Percentiles rank a stretch among this genome's conserved stretches.
Conservation (phyloP, 2,329 filamentous ascomycete species). For the Teratosphaeria nubilosa region DNA sequence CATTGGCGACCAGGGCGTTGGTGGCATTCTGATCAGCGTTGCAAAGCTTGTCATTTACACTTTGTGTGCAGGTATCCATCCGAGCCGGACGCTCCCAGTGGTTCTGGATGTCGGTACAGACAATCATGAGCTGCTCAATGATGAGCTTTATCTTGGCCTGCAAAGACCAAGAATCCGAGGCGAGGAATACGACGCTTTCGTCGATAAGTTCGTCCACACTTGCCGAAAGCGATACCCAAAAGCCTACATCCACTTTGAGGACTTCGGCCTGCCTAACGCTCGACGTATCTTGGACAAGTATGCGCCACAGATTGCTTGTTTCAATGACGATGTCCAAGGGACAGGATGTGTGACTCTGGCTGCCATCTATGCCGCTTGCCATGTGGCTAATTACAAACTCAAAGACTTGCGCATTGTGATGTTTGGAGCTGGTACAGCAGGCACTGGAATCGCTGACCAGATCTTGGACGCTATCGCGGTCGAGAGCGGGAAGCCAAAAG, state of each 20-base stretch:
- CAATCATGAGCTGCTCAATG: conserved; percentile 63
- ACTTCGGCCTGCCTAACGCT: conserved; percentile 72
- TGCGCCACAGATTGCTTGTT: conserved; percentile 63
- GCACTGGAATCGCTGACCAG: conserved; percentile 78
- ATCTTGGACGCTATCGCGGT: conserved; percentile 68
- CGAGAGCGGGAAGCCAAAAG: conserved; percentile 53
- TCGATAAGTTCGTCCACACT: conserved; percentile 57
- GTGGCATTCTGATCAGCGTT: conserved; percentile 72
- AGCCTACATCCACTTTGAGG: conserved; percentile 79
- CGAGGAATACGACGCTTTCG: conserved; percentile 63
- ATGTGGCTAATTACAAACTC: conserved; percentile 57
- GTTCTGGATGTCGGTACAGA: conserved; percentile 80
- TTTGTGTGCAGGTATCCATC: conserved; percentile 77
- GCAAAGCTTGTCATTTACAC: conserved; percentile 78
- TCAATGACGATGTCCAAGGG: conserved; percentile 87
- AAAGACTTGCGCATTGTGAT: conserved; percentile 61
- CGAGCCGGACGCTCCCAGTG: conserved; percentile 66
- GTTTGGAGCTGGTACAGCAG: conserved; percentile 73
- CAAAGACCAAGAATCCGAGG: conserved; percentile 57
- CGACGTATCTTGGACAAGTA: conserved; percentile 68
- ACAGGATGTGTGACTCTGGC: conserved; percentile 82
- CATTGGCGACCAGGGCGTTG: conserved; percentile 81
- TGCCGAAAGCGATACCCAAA: conserved; percentile 62
- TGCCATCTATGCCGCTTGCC: conserved; percentile 65
- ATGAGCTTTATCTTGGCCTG: conserved; percentile 71